These are phyloP conservation scores for Cyberlindnera lachancei DNA, from an alignment of 805 yeast species.

Conservation along the genomic window DNA sequence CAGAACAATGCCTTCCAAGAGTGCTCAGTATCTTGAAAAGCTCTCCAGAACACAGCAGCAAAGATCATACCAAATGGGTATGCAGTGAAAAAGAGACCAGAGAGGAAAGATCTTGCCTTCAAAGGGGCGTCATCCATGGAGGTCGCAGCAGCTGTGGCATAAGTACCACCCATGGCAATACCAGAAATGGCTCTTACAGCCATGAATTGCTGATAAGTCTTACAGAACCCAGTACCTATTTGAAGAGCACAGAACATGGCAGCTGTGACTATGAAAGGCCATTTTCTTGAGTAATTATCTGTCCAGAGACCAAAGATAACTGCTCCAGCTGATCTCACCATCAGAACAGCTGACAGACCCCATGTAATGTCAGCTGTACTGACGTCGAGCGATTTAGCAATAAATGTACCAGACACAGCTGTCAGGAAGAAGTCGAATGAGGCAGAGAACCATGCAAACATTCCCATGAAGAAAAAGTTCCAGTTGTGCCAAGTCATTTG, in stretches of 20 bases:
- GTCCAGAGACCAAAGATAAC: constrained; percentile 55
- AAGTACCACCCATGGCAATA: constrained; percentile 45
- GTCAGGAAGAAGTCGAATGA: constrained; percentile 66
- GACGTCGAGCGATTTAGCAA: constrained; percentile 42
- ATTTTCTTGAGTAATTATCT: constrained; percentile 59
- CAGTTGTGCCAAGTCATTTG: constrained; percentile 37
- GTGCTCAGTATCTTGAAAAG: constrained; percentile 40
- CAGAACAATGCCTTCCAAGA: constrained; percentile 68
- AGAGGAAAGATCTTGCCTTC: constrained; percentile 52
- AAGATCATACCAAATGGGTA: constrained; percentile 62
- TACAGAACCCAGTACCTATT: constrained; percentile 58
- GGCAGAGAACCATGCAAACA: constrained; percentile 66
- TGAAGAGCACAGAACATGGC: constrained; percentile 46
- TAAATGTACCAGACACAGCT: constrained; percentile 44
- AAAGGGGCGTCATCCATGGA: constrained; percentile 57
- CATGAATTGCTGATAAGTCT: constrained; percentile 48
- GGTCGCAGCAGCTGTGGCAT: constrained; percentile 36
- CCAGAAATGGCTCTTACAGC: constrained; percentile 61
- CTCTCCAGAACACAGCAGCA: constrained; percentile 58
- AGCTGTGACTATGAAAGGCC: constrained; percentile 55
- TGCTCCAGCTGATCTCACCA: constrained; percentile 70
- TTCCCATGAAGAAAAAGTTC: constrained; percentile 52
- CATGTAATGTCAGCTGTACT: constrained; percentile 51
- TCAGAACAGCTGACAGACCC: constrained; percentile 67
- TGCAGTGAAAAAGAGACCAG: constrained; percentile 52